phyloP scores from a whole-genome alignment of 192 early-diverging fungal species.

The Rhizophlyctis rosea region DNA sequence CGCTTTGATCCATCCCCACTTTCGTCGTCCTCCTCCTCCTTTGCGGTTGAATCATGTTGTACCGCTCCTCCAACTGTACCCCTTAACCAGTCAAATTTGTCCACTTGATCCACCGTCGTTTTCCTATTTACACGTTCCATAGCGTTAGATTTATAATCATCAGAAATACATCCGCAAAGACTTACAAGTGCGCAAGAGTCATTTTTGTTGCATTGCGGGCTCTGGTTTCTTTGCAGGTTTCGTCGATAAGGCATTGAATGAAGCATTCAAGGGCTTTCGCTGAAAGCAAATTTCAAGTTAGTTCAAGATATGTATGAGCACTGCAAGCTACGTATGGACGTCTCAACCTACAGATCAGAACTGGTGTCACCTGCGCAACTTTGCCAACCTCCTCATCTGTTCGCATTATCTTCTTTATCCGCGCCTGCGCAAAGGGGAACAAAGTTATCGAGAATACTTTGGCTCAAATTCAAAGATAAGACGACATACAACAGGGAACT shows the following conservation, averaged over 20 bases:
- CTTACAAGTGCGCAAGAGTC: constrained; percentile 83
- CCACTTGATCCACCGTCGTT: constrained; percentile 73
- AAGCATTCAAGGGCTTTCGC: constrained; percentile 95
- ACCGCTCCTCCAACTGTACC: no score
- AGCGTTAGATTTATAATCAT: constrained; percentile 8
- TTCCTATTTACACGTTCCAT: constrained; percentile 51
- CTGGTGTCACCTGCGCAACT: constrained; percentile 93
- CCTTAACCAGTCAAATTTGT: constrained; percentile 96
- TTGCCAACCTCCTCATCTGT: constrained; percentile 99
- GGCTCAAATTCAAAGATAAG: neutral
- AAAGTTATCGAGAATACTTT: neutral
- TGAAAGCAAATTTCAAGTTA: constrained; percentile 27
- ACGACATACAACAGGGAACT: constrained; percentile 82
- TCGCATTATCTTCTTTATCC: constrained; percentile 99
- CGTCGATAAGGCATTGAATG: constrained; percentile 88
- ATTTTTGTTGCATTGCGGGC: constrained; percentile 77
- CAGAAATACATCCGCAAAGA: constrained; percentile 4
- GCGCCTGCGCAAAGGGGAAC: constrained; percentile 59
- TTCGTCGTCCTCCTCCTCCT: no score
- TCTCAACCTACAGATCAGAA: constrained; percentile 78
- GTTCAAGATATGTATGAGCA: constrained; percentile 1
- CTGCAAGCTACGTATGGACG: neutral
- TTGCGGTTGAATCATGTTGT: no score
- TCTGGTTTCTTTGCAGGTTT: constrained; percentile 79
- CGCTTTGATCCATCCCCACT: no score